Conservation (phyloP, 2,329 filamentous ascomycete species). For the Hypoxylon sp. region DNA sequence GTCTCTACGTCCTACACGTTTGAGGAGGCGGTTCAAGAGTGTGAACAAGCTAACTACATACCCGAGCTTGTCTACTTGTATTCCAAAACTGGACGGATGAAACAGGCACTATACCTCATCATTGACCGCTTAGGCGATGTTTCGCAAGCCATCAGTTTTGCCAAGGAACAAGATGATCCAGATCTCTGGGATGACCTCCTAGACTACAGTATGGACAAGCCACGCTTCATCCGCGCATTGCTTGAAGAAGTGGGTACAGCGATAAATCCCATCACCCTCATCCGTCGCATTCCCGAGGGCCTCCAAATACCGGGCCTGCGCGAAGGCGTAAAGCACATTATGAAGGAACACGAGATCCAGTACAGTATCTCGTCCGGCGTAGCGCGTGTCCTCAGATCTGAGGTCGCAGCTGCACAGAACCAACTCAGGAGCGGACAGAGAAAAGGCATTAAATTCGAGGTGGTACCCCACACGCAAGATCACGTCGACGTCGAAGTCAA, state of each 20-base stretch:
- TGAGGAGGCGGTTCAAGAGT: constrained; percentile 82
- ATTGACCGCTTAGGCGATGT: constrained; percentile 94
- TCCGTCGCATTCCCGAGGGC: constrained; percentile 91
- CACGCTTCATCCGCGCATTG: constrained; percentile 90
- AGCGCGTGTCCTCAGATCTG: constrained; percentile 86
- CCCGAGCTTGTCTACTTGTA: constrained; percentile 96
- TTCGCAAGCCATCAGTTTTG: constrained; percentile 92
- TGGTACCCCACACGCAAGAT: constrained; percentile 65
- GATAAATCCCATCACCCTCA: constrained; percentile 91
- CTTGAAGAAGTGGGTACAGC: constrained; percentile 94
- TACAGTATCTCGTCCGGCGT: constrained; percentile 92
- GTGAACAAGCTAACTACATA: constrained; percentile 84
- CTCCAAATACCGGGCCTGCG: constrained; percentile 92
- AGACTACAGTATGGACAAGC: constrained; percentile 97
- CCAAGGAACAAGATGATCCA: constrained; percentile 91
- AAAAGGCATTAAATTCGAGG: constrained; percentile 90
- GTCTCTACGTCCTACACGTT: constrained; percentile 90
- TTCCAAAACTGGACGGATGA: constrained; percentile 94
- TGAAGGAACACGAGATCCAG: constrained; percentile 96
- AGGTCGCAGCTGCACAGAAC: constrained; percentile 88
- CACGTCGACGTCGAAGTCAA: constrained; percentile 62
- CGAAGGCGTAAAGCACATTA: constrained; percentile 89
- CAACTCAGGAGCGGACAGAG: constrained; percentile 84
- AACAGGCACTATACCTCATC: constrained; percentile 91
- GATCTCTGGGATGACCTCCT: constrained; percentile 96